These are phyloP conservation scores for Beta macrorhiza DNA, from an alignment of 179 eudicot species.

Conservation along the genomic window DNA sequence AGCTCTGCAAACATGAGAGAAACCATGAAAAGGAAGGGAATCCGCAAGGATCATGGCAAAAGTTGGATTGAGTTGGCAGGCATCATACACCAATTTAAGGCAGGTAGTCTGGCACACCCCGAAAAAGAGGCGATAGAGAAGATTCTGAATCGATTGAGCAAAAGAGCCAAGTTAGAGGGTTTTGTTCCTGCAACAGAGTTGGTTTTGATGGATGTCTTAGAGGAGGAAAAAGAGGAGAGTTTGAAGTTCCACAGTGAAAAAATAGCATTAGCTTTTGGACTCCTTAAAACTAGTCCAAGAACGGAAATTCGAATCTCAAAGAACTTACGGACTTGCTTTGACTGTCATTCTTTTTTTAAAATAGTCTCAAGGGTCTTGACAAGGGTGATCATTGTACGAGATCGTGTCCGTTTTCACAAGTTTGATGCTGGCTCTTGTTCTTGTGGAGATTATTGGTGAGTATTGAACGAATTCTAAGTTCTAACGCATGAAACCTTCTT, in stretches of 20 bases:
- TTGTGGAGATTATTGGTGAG: slow-evolving; percentile 75
- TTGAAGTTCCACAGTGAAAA: slow-evolving; percentile 71
- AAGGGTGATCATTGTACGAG: slow-evolving; percentile 70
- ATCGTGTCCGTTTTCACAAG: slow-evolving; percentile 66
- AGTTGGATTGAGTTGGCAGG: slow-evolving; percentile 78
- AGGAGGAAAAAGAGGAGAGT: slow-evolving; percentile 82
- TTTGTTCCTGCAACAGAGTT: slow-evolving; percentile 46
- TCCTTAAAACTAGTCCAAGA: slow-evolving; percentile 65
- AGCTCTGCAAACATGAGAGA: slow-evolving; percentile 51
- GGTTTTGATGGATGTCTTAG: slow-evolving; percentile 80
- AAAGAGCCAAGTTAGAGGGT: slow-evolving; percentile 57
- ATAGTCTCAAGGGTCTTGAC: slow-evolving; percentile 51
- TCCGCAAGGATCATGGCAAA: slow-evolving; percentile 55
- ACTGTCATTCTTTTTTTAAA: slow-evolving; percentile 75
- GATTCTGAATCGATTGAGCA: slow-evolving; percentile 48
- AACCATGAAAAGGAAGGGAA: slow-evolving; percentile 48
- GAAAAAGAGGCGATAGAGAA: slow-evolving; percentile 49
- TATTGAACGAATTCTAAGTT: slow-evolving; percentile 8
- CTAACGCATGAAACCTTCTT: not conserved
- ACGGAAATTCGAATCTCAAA: slow-evolving; percentile 57
- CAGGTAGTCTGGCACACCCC: slow-evolving; percentile 55
- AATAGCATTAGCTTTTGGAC: slow-evolving; percentile 61
- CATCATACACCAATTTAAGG: slow-evolving; percentile 53
- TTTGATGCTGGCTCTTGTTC: slow-evolving; percentile 61
- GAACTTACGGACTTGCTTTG: slow-evolving; percentile 66